Evolutionary conservation across 179 eudicot genomes (phyloP), one percentile per base, ranked within the genome.

Genomic region (Gypsophila paniculata): DNA sequence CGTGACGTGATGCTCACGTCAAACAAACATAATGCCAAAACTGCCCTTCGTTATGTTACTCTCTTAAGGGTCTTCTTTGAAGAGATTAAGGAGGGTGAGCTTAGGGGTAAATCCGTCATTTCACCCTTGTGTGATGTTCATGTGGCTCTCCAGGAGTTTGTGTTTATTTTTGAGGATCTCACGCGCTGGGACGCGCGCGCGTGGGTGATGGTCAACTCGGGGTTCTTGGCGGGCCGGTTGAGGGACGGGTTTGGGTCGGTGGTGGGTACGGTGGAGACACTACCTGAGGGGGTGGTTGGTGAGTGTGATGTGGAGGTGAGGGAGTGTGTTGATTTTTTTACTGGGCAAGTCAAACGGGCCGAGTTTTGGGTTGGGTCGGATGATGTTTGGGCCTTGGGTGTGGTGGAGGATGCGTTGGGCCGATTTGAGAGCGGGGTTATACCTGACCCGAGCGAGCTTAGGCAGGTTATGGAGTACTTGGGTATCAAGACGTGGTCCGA

Each of bases 401-500:
- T 75, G 18, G 75, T 91, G 2, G 9, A 69, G 62, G 62, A 17
- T 2, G 70, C 83, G 21, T 69, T 87, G 70, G 79, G 65, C 23
- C 74, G 72, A 26, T 76, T 91, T 64, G 89, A 87, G 72, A 70
- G 17, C 0, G 78, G 84, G 65, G 72, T 82, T 68, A 83, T 71
- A 72, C 98, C 98, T 5, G 79, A 85, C 53, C 75, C 79, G 57
- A 69, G 61, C 63, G 84, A 85, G 71, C 73, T 91, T 44, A 79
- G 65, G 55, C 54, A 80, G 79, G 87, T 83, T 60, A 72, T 91
- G 72, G 79, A 72, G 1, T 80, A 81, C 72, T 88, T 91, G 84
- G 81, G 84, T 36, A 79, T 93, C 38, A 38, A 73, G 44, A 83
- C 72, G 18, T 93, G 98, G 97, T 70, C 66, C 5, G 88, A 82